Evolutionary conservation across 148 eudicot genomes (phyloP), one percentile per base, ranked within the genome.

Genomic region (Spergularia marina): DNA sequence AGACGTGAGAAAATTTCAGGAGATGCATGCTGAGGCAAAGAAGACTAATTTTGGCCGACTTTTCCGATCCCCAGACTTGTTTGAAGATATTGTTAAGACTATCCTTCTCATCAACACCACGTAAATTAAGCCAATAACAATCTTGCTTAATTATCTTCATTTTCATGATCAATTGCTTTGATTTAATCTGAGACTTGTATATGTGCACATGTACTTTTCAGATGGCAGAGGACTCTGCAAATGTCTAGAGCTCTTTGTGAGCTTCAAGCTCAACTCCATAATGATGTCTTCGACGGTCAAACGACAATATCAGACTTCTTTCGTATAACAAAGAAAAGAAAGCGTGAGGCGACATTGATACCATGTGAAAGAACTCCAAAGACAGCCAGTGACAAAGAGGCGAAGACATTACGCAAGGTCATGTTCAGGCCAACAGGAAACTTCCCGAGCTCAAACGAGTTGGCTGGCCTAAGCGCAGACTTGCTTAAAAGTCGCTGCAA

Each of bases 61-160:
- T 25, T 85, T 88, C 21, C 87, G 91, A 2, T 74, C 87, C 25
- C 89, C 91, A 12, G 71, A 86, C 10, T 67, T 84, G 10, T 88
- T 88, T 39, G 91, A 88, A 71, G 91, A 88, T 62, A 75, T 76
- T 0, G 44, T 88, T 69, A 88, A 88, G 73, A 62, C 83, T 7
- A 39, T 81, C 18, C 85, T 88, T 12, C 79, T 86, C 4, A 77
- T 84, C 41, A 54, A 74, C 11, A 18, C 53, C 7, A 25, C 53
- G 79, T 77, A 60, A 60, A 18, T 30, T 30, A 30, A 30, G 2
- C 25, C 47, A 17, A 23, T 23, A 5, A 41, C 36, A 12, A 2
- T 52, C 8, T 10, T 36, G 12, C 56, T 68, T 7, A 44, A 30
- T 41, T 2, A 1, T 44, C 18, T 66, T 63, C 16, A 9, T 61